Percentiles rank a stretch among this genome's conserved stretches.
Evolutionary conservation across 192 early-diverging fungal species (phyloP).

Genomic region (Coemansia sp.): DNA sequence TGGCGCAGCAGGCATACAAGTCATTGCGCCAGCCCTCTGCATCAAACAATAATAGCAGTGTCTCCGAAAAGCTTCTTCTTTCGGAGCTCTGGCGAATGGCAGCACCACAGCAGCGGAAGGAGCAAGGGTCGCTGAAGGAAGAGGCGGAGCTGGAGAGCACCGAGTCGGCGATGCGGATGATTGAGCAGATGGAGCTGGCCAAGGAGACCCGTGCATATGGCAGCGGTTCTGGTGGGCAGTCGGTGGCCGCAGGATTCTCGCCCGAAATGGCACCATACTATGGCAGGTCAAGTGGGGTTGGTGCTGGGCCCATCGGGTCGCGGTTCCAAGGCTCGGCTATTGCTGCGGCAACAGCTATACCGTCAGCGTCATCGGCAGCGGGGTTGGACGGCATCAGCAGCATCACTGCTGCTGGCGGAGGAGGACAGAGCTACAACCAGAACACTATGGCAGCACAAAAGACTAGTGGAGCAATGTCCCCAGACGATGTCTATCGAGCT

Average conservation of each 20-base stretch:
- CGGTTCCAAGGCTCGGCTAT: conserved; percentile 8
- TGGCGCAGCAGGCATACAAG: background rate
- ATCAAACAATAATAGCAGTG: background rate
- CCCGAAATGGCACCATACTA: background rate
- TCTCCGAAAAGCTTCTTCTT: conserved; percentile 6
- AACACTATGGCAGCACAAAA: background rate
- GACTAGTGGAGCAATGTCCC: background rate
- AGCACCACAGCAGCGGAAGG: conserved; percentile 5
- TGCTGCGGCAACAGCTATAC: conserved; percentile 3
- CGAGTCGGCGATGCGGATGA: conserved; percentile 7
- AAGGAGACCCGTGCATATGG: background rate
- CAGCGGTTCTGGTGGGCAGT: background rate
- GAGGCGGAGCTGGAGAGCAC: background rate
- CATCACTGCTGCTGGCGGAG: conserved; percentile 1
- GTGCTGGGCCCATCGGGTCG: conserved; percentile 7
- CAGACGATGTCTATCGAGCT: conserved; percentile 3
- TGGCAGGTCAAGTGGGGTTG: background rate
- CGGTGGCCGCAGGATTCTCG: background rate
- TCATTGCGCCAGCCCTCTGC: background rate
- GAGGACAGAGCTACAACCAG: background rate
- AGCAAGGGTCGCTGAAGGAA: conserved; percentile 2
- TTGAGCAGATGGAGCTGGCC: conserved; percentile 10
- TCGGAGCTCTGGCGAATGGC: conserved; percentile 1
- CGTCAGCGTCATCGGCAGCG: conserved; percentile 1
- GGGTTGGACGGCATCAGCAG: background rate